These are phyloP conservation scores for Trifolium fragiferum DNA, from an alignment of 306 rosid genomes.

Conservation along the genomic window DNA sequence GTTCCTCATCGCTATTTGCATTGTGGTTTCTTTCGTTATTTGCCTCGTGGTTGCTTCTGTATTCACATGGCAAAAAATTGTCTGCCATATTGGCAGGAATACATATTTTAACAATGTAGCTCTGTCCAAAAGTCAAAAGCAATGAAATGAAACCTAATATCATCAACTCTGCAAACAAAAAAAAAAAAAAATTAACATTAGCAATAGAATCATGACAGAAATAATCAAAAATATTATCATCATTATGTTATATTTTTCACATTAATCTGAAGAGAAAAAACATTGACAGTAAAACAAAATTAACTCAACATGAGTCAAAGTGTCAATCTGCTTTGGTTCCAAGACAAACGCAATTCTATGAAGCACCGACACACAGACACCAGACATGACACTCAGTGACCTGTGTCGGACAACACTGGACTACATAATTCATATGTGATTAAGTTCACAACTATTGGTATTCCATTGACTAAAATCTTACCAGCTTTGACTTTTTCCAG, in stretches of 20 bases:
- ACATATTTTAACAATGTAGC: conserved; percentile 74
- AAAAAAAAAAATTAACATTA: conserved; percentile 20
- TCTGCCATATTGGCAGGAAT: conserved; percentile 60
- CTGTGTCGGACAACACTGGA: background rate
- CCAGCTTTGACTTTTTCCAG: conserved; percentile 92
- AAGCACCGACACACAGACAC: background rate
- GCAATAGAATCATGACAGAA: background rate
- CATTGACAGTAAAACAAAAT: background rate
- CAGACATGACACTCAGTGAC: background rate
- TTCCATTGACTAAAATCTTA: conserved; percentile 39
- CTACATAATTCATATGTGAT: background rate
- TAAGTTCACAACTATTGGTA: conserved; percentile 4
- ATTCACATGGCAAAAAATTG: conserved; percentile 75
- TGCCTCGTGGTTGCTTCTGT: background rate
- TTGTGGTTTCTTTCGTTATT: conserved; percentile 11
- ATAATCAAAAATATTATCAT: background rate
- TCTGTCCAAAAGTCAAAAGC: conserved; percentile 85
- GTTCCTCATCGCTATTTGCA: conserved; percentile 41
- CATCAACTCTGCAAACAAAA: conserved; percentile 85
- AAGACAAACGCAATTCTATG: background rate
- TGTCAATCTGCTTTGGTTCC: background rate
- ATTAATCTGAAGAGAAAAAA: conserved; percentile 6
- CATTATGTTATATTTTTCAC: background rate
- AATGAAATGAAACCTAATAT: conserved; percentile 91
- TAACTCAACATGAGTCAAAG: conserved; percentile 9